Conservation (phyloP, 192 early-diverging fungal genomes). For the Coemansia sp. region DNA sequence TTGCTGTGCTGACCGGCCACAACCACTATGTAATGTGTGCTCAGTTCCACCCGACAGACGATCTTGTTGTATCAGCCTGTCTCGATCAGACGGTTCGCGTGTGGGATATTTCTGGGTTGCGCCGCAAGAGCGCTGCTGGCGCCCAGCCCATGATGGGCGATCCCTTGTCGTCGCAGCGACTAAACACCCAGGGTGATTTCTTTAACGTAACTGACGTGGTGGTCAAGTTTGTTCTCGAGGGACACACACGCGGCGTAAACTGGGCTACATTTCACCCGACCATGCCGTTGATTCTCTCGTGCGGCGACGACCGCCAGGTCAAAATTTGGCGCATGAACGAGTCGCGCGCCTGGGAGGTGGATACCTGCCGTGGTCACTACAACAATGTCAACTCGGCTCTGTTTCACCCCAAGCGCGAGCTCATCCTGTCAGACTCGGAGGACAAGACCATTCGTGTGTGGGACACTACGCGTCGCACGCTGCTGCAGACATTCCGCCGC, state of each 20-base stretch:
- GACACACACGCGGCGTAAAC: slow-evolving; percentile 96
- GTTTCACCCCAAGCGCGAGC: slow-evolving; percentile 96
- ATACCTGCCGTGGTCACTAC: slow-evolving; percentile 98
- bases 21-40: slow-evolving; percentile 99
- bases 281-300: slow-evolving; percentile 93
- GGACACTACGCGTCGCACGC: slow-evolving; percentile 95
- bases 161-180: slow-evolving; percentile 42
- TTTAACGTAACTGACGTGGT: slow-evolving; percentile 96
- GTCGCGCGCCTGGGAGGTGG: slow-evolving; percentile 99
- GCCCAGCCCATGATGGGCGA: slow-evolving; percentile 47
- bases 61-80: slow-evolving; percentile 93
- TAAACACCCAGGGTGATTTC: slow-evolving; percentile 81
- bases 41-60: slow-evolving; percentile 97
- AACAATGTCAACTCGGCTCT: slow-evolving; percentile 93
- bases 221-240: slow-evolving; percentile 98
- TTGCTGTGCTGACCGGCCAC: slow-evolving; percentile 96
- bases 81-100: slow-evolving; percentile 97
- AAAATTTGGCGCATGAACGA: slow-evolving; percentile 99
- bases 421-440: slow-evolving; percentile 91
- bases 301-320: slow-evolving; percentile 95
- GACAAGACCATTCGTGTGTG: slow-evolving; percentile 98
- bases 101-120: slow-evolving; percentile 96
- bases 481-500: slow-evolving; percentile 93
- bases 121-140: slow-evolving; percentile 54
- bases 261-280: slow-evolving; percentile 98